Conservation (phyloP, 1,139 yeast species). For the Yamadazyma songkhlaensis region DNA sequence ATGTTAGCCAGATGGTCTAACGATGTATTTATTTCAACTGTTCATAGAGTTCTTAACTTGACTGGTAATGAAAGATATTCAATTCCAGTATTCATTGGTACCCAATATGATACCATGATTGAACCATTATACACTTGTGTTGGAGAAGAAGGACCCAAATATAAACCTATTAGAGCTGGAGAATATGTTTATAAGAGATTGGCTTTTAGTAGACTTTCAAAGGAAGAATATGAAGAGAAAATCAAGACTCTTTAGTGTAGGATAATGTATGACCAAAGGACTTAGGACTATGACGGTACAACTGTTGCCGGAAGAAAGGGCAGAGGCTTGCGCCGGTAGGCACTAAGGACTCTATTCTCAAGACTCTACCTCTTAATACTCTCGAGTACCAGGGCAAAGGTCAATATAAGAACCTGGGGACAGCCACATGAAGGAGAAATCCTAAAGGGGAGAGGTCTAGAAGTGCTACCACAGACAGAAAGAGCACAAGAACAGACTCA, state of each 20-base stretch:
- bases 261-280: not conserved
- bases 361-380: too few relatives aligned
- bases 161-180: slow-evolving; percentile 15
- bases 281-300: too few relatives aligned
- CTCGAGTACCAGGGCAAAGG: too few relatives aligned
- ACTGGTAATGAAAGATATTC: slow-evolving; percentile 16
- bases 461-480: too few relatives aligned
- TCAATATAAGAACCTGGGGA: too few relatives aligned
- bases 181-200: slow-evolving; percentile 15
- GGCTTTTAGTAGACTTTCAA: slow-evolving; percentile 13
- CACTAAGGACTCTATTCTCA: too few relatives aligned
- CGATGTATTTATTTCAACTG: slow-evolving; percentile 16
- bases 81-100: slow-evolving; percentile 15
- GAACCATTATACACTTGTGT: slow-evolving; percentile 15
- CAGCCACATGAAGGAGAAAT: too few relatives aligned
- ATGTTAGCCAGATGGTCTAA: slow-evolving; percentile 18
- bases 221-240: slow-evolving; percentile 13
- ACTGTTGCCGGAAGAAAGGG: too few relatives aligned
- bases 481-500: too few relatives aligned
- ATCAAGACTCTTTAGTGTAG: slow-evolving; percentile 3
- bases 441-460: too few relatives aligned
- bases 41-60: slow-evolving; percentile 13
- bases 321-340: too few relatives aligned
- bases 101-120: slow-evolving; percentile 14
- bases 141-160: slow-evolving; percentile 12